Conservation (phyloP, 163 green algal genomes). For the Scenedesmus sp. region DNA sequence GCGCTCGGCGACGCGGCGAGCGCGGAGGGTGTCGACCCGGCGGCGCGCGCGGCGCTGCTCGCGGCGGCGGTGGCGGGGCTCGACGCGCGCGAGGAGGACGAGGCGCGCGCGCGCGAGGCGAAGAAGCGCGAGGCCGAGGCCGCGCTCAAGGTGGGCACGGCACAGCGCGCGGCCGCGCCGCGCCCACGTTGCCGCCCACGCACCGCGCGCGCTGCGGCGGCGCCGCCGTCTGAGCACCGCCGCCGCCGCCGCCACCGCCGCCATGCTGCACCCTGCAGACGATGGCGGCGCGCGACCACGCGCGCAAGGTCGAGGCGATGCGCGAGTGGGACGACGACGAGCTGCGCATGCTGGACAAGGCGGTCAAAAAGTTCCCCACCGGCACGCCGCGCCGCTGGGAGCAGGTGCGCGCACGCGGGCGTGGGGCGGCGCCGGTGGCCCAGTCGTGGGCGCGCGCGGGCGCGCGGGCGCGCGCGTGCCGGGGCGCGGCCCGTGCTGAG, state of each 20-base stretch:
- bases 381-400: slow-evolving; percentile 82
- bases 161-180: too few species aligned
- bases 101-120: slow-evolving; percentile 50
- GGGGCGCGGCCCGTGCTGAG: too few species aligned
- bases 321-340: slow-evolving; percentile 89
- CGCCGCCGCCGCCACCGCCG: too few species aligned
- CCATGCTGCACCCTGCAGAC: too few species aligned
- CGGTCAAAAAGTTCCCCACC: slow-evolving; percentile 86
- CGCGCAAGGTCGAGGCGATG: slow-evolving; percentile 64
- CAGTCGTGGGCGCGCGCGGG: neutral
- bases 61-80: slow-evolving; percentile 30
- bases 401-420: slow-evolving; percentile 11
- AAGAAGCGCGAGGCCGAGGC: slow-evolving; percentile 46
- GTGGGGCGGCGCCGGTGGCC: too few species aligned
- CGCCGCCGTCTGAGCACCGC: too few species aligned
- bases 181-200: too few species aligned
- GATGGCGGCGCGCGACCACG: slow-evolving; percentile 54
- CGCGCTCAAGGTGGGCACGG: slow-evolving; percentile 48
- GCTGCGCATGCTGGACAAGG: slow-evolving; percentile 90
- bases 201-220: too few species aligned
- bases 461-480: neutral
- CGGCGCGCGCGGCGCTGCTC: slow-evolving; percentile 31
- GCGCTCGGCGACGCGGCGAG: slow-evolving; percentile 57
- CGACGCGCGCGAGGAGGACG: slow-evolving; percentile 37
- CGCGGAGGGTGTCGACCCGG: neutral